These are phyloP conservation scores for Aspergillus persii DNA, from an alignment of 2,329 filamentous ascomycete species.

Conservation along the genomic window DNA sequence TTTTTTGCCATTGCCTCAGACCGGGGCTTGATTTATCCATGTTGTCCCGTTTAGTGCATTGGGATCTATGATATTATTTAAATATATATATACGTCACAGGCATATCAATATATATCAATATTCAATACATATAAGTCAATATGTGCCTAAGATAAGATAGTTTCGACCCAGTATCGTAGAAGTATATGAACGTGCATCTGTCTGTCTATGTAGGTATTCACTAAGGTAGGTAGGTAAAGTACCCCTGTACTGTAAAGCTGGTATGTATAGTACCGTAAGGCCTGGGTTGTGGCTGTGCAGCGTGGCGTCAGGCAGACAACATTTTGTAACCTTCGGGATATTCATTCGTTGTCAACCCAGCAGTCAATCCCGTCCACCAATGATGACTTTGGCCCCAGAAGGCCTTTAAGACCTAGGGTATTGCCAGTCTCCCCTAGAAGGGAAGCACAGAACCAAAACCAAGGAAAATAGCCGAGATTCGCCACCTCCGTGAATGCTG, in stretches of 20 bases:
- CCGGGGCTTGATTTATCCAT: background rate
- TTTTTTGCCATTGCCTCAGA: background rate
- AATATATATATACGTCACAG: background rate
- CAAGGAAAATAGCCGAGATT: too few relatives aligned
- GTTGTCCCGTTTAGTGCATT: background rate
- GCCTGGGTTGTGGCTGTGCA: too few relatives aligned
- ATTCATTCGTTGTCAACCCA: background rate
- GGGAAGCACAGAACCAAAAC: too few relatives aligned
- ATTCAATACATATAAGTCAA: background rate
- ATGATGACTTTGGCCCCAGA: background rate
- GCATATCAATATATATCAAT: background rate
- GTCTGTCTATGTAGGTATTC: too few relatives aligned
- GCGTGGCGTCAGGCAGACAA: too few relatives aligned
- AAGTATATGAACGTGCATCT: too few relatives aligned
- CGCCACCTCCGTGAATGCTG: background rate
- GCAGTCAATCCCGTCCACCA: background rate
- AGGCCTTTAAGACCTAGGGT: background rate
- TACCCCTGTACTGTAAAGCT: too few relatives aligned
- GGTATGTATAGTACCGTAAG: too few relatives aligned
- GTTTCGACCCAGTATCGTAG: too few relatives aligned
- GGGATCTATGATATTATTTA: background rate
- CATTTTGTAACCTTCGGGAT: too few relatives aligned
- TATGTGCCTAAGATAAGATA: too few relatives aligned
- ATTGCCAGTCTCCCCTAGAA: background rate
- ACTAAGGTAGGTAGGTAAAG: too few relatives aligned